Base-by-base conservation (phyloP, 441 rosid species). In the Arabidopsis hybrid region DNA sequence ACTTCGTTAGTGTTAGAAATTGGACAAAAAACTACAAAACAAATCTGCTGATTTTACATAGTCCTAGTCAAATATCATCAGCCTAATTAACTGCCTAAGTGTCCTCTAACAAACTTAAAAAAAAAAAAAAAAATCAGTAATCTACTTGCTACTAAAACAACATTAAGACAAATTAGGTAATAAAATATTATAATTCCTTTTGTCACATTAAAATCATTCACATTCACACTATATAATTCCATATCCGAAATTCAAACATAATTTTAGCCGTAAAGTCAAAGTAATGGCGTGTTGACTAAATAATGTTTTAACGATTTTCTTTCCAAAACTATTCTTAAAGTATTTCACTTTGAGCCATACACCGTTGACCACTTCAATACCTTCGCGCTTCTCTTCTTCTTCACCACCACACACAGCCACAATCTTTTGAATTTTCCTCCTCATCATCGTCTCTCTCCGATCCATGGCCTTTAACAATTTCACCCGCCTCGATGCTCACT, bases 401-500 rank as follows among this genome's bases (percentile, higher is more conserved):
- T 66, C 66, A 39, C 21, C 69, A 26, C 51, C 65, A 45, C 58
- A 67, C 50, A 47, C 14, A 47, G 18, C 74, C 56, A 42, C 65
- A 70, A 55, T 71, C 45, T 62, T 69, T 82, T 51, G 29, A 63
- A 46, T 45, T 5, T 50, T 56, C 32, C 52, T 59, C 65, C 63
- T 65, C 58, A 4, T 57, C 57, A 6, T 36, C 64, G 26, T 67
- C 64, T 31, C 61, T 50, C 31, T 50, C 60, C 7, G 11, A 31
- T 32, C 32, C 39, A 88, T 90, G 96, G 83, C 88, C 2, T 49
- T 4, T 31, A 31, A 17, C 14, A 77, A 68, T 59, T 13, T 60
- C 39, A 51, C 77, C n/a, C 84, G 85, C 36, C 77, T 89, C 59
- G 84, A 86, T 79, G 85, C 97, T 0, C 88, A 84, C 55, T 82